Conservation (phyloP, 2,329 filamentous ascomycete genomes). For the Zalaria obscura region DNA sequence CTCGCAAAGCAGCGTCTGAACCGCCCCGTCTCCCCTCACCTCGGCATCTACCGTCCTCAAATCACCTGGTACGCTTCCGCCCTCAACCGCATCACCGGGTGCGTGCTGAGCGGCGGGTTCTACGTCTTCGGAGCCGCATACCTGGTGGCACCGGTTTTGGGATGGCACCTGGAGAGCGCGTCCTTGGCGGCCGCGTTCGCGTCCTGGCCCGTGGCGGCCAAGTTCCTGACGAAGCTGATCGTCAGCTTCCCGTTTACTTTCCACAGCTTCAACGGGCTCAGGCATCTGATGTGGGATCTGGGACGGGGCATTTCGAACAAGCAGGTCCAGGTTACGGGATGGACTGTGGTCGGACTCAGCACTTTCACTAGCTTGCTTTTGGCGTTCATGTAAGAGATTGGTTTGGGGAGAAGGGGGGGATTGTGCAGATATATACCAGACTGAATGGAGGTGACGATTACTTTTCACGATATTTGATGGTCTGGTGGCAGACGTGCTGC, state of each 20-base stretch:
- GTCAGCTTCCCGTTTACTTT: slow-evolving; percentile 53
- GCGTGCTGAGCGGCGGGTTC: slow-evolving; percentile 53
- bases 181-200: slow-evolving; percentile 50
- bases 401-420: too few relatives aligned
- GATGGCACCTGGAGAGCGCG: slow-evolving; percentile 54
- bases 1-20: slow-evolving; percentile 67
- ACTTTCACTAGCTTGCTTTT: slow-evolving; percentile 17
- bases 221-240: slow-evolving; percentile 44
- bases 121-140: slow-evolving; percentile 74
- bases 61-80: slow-evolving; percentile 70
- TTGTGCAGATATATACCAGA: too few relatives aligned
- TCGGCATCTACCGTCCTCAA: slow-evolving; percentile 71
- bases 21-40: slow-evolving; percentile 74
- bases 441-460: too few relatives aligned
- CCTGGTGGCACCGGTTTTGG: slow-evolving; percentile 62
- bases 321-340: slow-evolving; percentile 50
- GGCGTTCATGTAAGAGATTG: not conserved
- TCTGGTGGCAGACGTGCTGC: too few relatives aligned
- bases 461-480: too few relatives aligned
- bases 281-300: slow-evolving; percentile 58
- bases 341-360: slow-evolving; percentile 45
- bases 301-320: slow-evolving; percentile 48
- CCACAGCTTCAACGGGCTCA: slow-evolving; percentile 53
- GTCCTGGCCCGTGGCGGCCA: slow-evolving; percentile 42
- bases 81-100: slow-evolving; percentile 71